Percentiles rank a stretch among this genome's conserved stretches.
Conservation (phyloP, 2,329 filamentous ascomycete species). For the Trichoderma oligosporum region DNA sequence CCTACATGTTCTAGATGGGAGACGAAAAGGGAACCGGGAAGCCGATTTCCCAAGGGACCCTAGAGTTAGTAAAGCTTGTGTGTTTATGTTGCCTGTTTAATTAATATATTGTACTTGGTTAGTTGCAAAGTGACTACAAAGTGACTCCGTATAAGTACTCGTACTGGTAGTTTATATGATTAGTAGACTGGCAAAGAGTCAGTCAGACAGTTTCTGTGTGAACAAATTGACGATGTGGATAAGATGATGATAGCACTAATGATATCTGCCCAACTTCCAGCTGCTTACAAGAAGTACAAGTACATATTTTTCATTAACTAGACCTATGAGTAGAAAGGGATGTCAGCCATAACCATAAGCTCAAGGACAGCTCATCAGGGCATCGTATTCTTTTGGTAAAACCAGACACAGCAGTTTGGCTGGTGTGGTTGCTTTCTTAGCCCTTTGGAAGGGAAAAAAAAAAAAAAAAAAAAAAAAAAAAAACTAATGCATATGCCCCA, state of each 20-base stretch:
- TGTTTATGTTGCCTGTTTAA: not conserved
- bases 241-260: constrained; percentile 15
- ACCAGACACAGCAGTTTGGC: not conserved
- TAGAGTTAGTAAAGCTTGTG: not conserved
- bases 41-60: not conserved
- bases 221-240: not conserved
- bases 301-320: not conserved
- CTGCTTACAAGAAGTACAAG: not conserved
- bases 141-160: too few relatives aligned
- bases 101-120: not conserved
- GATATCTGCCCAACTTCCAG: not conserved
- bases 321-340: not conserved
- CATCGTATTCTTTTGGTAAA: not conserved
- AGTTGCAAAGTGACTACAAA: not conserved
- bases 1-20: not conserved
- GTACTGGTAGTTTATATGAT: not conserved
- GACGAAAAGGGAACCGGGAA: not conserved
- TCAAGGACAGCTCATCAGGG: constrained; percentile 13
- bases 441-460: too few relatives aligned
- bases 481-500: constrained; percentile 2
- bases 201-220: not conserved
- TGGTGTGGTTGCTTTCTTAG: constrained; percentile 2
- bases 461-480: too few relatives aligned
- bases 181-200: not conserved
- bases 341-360: not conserved